phyloP scores from a whole-genome alignment of 2,329 filamentous ascomycete genomes.

The Calycina marina region DNA sequence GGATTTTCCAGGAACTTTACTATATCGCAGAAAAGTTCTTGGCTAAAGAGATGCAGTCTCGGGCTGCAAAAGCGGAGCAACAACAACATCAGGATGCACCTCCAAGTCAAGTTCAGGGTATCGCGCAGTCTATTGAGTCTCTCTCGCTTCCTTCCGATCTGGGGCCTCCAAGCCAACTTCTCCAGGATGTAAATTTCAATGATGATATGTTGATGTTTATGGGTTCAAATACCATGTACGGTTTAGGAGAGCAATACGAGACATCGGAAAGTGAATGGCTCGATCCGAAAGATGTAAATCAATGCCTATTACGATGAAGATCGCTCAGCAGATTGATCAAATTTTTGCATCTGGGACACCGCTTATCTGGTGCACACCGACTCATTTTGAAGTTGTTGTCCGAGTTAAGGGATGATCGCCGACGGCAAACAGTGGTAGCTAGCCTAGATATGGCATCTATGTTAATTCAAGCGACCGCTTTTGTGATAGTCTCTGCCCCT shows the following conservation, averaged over 20 bases:
- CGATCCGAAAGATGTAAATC: background rate
- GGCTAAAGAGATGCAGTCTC: background rate
- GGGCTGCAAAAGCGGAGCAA: background rate
- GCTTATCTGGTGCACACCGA: no score
- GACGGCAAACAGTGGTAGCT: no score
- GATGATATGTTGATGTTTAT: background rate
- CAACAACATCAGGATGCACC: background rate
- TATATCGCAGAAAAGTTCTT: background rate
- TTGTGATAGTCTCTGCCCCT: no score
- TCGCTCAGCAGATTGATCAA: no score
- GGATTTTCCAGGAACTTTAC: background rate
- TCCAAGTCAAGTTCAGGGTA: background rate
- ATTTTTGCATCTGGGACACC: no score
- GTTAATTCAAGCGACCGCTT: no score
- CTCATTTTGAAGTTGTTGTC: no score
- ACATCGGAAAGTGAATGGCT: background rate
- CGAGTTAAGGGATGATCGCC: no score
- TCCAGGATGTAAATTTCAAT: background rate
- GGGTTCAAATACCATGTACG: background rate
- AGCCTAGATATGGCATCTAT: no score
- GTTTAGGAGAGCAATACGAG: background rate
- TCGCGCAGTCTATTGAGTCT: background rate
- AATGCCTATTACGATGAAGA: no score
- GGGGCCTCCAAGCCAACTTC: background rate
- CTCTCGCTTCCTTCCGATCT: background rate